Evolutionary conservation across 208 protist genomes (phyloP), one percentile per base, ranked within the genome.

Genomic region (Acanthamoeba culbertsoni): DNA sequence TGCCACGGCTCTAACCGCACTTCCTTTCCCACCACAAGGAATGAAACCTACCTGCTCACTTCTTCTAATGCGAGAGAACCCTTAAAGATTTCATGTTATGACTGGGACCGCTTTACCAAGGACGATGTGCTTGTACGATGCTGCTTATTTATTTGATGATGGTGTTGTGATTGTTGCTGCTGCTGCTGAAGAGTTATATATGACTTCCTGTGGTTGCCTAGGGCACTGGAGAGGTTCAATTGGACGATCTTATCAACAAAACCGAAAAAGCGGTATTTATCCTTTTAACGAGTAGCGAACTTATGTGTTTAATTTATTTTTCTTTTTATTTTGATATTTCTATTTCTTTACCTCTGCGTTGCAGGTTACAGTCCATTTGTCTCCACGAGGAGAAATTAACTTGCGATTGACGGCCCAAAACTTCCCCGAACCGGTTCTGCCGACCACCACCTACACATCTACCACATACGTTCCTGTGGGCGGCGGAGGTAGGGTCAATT

Each of bases 41-140:
- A 88, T 31, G 79, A 88, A 35, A 88, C 79, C 2, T 88, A 45
- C 28, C 57, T 48, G 51, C 35, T 88, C 23, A 42, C 16, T 4
- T 88, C 79, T 23, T 88, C 79, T 12, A 0, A 42, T 14, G 16
- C 23, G 3, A 63, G 3, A 1, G 79, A 88, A 26, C 53, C 79
- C 8, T 26, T 88, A 14, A 88, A 57, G 45, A 28, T 88, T 23
- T 65, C 79, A 5, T 57, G 45, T 23, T 88, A 65, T 31, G 79
- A 88, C 26, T 65, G 53, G 53, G 79, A 88, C 79, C 0, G 79
- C 23, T 88, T 88, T 48, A 88, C 79, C 1, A 7, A 31, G 79
- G 79, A 88, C 53, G 79, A 88, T 31, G 79, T 65, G 18, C 79
- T 88, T 43, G 75, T 86, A 57, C 23, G 75, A 20, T 45, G 26